A percentile compares a stretch with the other conserved stretches of the same genome.
Conservation (phyloP, 768 basidiomycete species). For the Pleurotus sapidus region DNA sequence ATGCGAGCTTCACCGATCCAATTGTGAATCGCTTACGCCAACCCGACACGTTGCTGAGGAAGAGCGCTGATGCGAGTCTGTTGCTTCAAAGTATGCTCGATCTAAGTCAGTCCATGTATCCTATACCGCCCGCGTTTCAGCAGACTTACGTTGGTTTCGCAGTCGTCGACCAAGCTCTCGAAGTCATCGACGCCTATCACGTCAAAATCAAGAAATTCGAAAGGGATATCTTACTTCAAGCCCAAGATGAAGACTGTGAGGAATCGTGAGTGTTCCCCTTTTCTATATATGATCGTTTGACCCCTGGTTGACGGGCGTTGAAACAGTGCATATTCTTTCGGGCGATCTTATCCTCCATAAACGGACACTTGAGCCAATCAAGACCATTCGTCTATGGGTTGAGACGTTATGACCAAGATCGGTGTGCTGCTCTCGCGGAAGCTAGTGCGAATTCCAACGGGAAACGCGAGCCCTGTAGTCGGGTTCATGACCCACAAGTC, state of each 20-base stretch:
- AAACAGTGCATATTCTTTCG: slow-evolving; percentile 66
- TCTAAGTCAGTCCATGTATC: slow-evolving; percentile 30
- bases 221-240: slow-evolving; percentile 52
- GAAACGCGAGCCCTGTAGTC: slow-evolving; percentile 29
- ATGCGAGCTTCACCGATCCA: slow-evolving; percentile 48
- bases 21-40: slow-evolving; percentile 57
- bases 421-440: slow-evolving; percentile 47
- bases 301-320: not conserved
- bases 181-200: slow-evolving; percentile 68
- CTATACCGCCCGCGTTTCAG: too few relatives aligned
- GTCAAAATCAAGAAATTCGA: slow-evolving; percentile 57
- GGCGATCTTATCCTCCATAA: slow-evolving; percentile 72
- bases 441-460: slow-evolving; percentile 21
- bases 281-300: too few relatives aligned
- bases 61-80: slow-evolving; percentile 63
- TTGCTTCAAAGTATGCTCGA: slow-evolving; percentile 71
- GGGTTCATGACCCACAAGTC: slow-evolving; percentile 59
- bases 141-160: too few relatives aligned
- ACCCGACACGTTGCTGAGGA: slow-evolving; percentile 57
- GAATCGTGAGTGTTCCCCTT: slow-evolving; percentile 36
- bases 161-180: slow-evolving; percentile 64
- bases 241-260: slow-evolving; percentile 60
- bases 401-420: slow-evolving; percentile 62
- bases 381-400: slow-evolving; percentile 62
- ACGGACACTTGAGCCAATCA: slow-evolving; percentile 67